Evolutionary conservation across 345 rosid species (phyloP).

Genomic region (Eucalyptus erythrocorys): DNA sequence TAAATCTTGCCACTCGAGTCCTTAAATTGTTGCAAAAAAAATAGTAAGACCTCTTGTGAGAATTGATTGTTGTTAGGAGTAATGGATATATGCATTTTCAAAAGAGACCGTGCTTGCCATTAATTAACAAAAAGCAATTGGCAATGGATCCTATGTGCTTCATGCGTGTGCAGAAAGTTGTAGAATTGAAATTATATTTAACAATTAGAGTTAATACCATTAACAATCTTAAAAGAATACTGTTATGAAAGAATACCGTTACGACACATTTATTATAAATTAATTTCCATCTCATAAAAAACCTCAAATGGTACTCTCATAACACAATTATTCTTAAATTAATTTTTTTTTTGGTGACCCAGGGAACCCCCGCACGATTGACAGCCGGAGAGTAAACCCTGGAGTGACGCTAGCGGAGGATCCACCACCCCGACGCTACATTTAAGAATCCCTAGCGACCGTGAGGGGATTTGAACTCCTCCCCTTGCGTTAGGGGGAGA

Average conservation of each 20-base stretch:
- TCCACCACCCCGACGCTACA: no score
- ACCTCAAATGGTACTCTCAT: background rate
- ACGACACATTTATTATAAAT: background rate
- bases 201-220: background rate
- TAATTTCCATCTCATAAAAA: background rate
- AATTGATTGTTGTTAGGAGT: background rate
- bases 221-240: background rate
- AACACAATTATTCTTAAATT: background rate
- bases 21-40: background rate
- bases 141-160: background rate
- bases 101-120: background rate
- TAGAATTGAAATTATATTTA: background rate
- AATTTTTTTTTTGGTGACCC: no score
- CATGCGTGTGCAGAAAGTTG: background rate
- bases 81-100: background rate
- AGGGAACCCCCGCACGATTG: no score
- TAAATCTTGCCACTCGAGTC: background rate
- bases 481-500: no score
- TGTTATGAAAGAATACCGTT: rapidly evolving
- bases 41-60: background rate
- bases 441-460: no score
- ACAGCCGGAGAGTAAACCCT: no score
- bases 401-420: no score
- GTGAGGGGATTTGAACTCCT: no score
- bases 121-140: background rate